These are phyloP conservation scores for Naganishia onofrii DNA, from an alignment of 768 basidiomycete genomes.

Conservation along the genomic window DNA sequence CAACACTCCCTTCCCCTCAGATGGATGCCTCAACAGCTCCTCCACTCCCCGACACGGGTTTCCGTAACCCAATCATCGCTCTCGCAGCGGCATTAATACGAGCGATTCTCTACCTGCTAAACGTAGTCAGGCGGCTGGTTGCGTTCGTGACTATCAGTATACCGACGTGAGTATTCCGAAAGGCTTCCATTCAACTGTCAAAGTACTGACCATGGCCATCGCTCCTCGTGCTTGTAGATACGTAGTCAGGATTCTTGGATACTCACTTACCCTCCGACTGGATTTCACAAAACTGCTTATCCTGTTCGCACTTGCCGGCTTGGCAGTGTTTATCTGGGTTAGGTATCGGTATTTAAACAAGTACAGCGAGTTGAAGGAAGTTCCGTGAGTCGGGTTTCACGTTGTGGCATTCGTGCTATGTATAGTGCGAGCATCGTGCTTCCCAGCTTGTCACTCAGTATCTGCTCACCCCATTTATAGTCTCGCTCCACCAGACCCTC, in stretches of 20 bases:
- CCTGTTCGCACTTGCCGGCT: conserved; percentile 66
- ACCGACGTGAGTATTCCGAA: conserved; percentile 60
- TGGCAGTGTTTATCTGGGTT: conserved; percentile 77
- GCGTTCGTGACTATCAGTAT: conserved; percentile 78
- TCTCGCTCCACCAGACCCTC: conserved; percentile 30
- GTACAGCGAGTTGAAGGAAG: conserved; percentile 54
- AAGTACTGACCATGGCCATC: too few species aligned
- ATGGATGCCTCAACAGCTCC: not conserved
- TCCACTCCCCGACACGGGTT: not conserved
- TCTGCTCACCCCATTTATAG: not conserved
- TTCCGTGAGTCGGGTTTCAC: conserved; percentile 35
- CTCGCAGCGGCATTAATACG: conserved; percentile 47
- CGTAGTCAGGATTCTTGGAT: conserved; percentile 49
- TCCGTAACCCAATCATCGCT: conserved; percentile 45
- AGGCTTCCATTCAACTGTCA: too few species aligned
- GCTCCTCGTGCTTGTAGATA: too few species aligned
- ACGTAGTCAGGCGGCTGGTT: conserved; percentile 55
- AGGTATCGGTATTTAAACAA: conserved; percentile 57
- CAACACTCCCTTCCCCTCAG: not conserved
- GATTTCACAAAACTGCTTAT: conserved; percentile 87
- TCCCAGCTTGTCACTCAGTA: too few species aligned
- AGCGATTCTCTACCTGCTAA: conserved; percentile 48
- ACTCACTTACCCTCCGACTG: conserved; percentile 60
- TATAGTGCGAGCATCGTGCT: too few species aligned
- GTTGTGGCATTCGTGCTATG: not conserved